A percentile compares a stretch with the other conserved stretches of the same genome.
Conservation (phyloP, 2,329 filamentous ascomycete species). For the Fusarium keratoplasticum region DNA sequence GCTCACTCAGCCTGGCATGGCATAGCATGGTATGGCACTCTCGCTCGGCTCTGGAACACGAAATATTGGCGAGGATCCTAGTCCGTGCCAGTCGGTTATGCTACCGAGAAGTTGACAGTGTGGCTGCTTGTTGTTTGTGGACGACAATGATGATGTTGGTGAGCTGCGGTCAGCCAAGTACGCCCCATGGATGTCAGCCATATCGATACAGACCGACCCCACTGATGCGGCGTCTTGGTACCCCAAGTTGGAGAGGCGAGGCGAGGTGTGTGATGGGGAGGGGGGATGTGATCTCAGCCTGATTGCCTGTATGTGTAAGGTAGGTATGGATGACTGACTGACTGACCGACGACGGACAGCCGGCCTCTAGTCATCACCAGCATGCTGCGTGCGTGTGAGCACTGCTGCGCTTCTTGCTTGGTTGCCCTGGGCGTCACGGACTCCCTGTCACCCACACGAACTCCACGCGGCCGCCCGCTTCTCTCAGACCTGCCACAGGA, state of each 20-base stretch:
- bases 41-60: constrained; percentile 2
- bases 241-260: not conserved
- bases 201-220: not conserved
- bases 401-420: not conserved
- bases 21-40: not conserved
- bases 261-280: not conserved
- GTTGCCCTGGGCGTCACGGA: not conserved
- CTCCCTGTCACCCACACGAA: not conserved
- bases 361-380: not conserved
- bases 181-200: not conserved
- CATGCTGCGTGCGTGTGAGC: not conserved
- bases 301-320: not conserved
- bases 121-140: not conserved
- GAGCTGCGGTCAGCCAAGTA: not conserved
- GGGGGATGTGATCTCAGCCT: not conserved
- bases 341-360: not conserved
- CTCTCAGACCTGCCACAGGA: constrained; percentile 1
- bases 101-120: constrained; percentile 13
- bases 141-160: constrained; percentile 2
- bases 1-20: constrained; percentile 2
- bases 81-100: constrained; percentile 26
- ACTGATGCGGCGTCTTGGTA: not conserved
- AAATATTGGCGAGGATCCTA: not conserved
- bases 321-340: not conserved
- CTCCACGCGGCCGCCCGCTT: not conserved